These are phyloP conservation scores for Phytophthora pinifolia DNA, from an alignment of 352 stramenopile genomes.

Conservation along the genomic window DNA sequence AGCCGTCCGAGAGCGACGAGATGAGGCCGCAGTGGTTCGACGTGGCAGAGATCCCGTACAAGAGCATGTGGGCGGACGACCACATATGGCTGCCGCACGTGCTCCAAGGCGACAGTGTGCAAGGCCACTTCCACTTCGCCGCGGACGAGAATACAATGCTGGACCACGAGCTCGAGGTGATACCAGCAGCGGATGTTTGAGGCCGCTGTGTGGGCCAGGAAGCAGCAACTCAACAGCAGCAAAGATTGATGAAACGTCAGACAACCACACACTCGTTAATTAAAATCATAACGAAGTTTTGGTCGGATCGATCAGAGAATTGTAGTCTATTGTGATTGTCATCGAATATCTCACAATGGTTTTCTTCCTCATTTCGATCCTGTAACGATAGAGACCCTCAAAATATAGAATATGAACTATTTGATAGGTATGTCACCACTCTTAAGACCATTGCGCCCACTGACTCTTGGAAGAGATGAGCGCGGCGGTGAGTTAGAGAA, in stretches of 20 bases:
- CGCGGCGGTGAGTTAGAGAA: constrained; percentile 76
- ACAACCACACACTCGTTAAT: too few species aligned
- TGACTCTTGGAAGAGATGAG: constrained; percentile 51
- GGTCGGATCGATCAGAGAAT: constrained; percentile 84
- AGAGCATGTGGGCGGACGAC: constrained; percentile 90
- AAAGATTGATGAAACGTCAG: too few species aligned
- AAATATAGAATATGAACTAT: constrained; percentile 7
- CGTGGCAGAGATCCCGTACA: constrained; percentile 61
- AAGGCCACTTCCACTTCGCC: constrained; percentile 74
- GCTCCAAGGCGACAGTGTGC: constrained; percentile 61
- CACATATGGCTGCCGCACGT: constrained; percentile 79
- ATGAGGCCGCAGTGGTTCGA: constrained; percentile 88
- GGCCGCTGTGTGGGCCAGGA: too few species aligned
- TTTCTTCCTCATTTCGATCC: constrained; percentile 79
- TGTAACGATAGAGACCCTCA: neutral
- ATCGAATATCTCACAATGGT: constrained; percentile 72
- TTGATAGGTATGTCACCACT: constrained; percentile 52
- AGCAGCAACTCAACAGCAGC: too few species aligned
- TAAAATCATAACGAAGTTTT: too few species aligned
- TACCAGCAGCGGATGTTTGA: neutral
- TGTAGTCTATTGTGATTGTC: constrained; percentile 82
- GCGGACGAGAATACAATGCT: constrained; percentile 72
- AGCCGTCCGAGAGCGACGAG: constrained; percentile 86
- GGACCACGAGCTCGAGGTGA: constrained; percentile 40
- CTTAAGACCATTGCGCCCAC: constrained; percentile 77